These are phyloP conservation scores for Thymus quinquecostatus DNA, from an alignment of 257 asterid species.

Conservation along the genomic window DNA sequence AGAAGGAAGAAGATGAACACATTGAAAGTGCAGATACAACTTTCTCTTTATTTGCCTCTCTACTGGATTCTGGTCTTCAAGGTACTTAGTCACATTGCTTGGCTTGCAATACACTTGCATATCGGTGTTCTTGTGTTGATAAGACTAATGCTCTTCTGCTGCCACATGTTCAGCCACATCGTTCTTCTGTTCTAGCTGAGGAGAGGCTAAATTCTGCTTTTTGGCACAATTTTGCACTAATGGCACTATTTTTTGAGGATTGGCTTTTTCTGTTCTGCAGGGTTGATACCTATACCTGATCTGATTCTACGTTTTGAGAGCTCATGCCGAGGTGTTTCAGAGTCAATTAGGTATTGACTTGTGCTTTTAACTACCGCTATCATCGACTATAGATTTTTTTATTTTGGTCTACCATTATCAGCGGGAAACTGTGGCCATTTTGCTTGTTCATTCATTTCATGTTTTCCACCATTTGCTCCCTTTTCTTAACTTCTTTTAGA, in stretches of 20 bases:
- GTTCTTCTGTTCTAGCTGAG: background rate
- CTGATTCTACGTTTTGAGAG: conserved; percentile 81
- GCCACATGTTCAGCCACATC: background rate
- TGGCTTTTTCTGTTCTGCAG: conserved; percentile 53
- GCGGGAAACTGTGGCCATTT: background rate
- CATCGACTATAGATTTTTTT: too few relatives aligned
- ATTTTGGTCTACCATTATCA: too few relatives aligned
- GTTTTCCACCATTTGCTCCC: conserved; percentile 10
- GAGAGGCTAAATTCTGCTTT: background rate
- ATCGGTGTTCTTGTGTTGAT: conserved; percentile 16
- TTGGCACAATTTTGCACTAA: conserved; percentile 9
- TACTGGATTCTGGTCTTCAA: conserved; percentile 90
- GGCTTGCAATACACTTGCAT: conserved; percentile 8
- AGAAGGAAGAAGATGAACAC: conserved; percentile 72
- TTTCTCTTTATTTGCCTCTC: conserved; percentile 77
- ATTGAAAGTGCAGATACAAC: conserved; percentile 67
- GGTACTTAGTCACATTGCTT: conserved; percentile 48
- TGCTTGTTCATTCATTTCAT: conserved; percentile 9
- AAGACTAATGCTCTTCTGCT: background rate
- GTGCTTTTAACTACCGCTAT: conserved; percentile 12
- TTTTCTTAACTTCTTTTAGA: background rate
- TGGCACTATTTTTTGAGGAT: conserved; percentile 15
- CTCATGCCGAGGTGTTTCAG: conserved; percentile 88
- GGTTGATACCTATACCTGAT: conserved; percentile 85
- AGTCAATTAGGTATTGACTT: conserved; percentile 71